These are phyloP conservation scores for Phytophthora cactorum DNA, from an alignment of 352 stramenopile genomes.

Conservation along the genomic window DNA sequence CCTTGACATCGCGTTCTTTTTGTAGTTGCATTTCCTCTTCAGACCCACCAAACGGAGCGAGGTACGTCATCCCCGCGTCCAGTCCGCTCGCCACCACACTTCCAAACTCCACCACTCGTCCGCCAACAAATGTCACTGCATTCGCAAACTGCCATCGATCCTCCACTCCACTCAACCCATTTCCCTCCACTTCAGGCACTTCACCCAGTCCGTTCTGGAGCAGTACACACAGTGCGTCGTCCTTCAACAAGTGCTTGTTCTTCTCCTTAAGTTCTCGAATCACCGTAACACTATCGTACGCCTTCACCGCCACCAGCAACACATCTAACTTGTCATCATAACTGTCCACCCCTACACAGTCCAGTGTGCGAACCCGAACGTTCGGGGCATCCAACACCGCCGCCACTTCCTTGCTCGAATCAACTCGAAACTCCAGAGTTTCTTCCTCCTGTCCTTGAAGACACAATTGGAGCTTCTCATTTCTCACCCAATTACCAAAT, in stretches of 20 bases:
- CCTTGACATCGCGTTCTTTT: slow-evolving; percentile 16
- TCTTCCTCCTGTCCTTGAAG: slow-evolving; percentile 7
- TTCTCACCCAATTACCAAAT: slow-evolving; percentile 32
- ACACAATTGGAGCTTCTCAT: slow-evolving; percentile 12
- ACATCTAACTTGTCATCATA: slow-evolving; percentile 49
- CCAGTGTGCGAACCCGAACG: slow-evolving; percentile 50
- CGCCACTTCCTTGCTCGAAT: slow-evolving; percentile 11
- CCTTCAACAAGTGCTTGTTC: slow-evolving; percentile 40
- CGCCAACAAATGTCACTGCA: slow-evolving; percentile 75
- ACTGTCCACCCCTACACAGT: not conserved
- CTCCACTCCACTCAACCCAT: not conserved
- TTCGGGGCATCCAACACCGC: slow-evolving; percentile 15
- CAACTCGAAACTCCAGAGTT: slow-evolving; percentile 23
- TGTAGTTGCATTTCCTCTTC: not conserved
- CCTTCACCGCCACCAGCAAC: slow-evolving; percentile 72
- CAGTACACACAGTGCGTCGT: slow-evolving; percentile 62
- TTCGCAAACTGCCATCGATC: slow-evolving; percentile 53
- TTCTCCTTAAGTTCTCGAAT: slow-evolving; percentile 43
- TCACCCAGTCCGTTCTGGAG: slow-evolving; percentile 75
- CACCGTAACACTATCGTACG: slow-evolving; percentile 56
- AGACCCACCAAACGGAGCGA: slow-evolving; percentile 44
- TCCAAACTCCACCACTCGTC: slow-evolving; percentile 45
- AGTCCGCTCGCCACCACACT: slow-evolving; percentile 58
- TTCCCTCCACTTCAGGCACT: slow-evolving; percentile 18
- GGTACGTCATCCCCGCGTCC: slow-evolving; percentile 51